Evolutionary conservation across 495 filamentous ascomycete species (phyloP), one percentile per base, ranked within the genome.

Genomic region (Aspergillus taichungensis): DNA sequence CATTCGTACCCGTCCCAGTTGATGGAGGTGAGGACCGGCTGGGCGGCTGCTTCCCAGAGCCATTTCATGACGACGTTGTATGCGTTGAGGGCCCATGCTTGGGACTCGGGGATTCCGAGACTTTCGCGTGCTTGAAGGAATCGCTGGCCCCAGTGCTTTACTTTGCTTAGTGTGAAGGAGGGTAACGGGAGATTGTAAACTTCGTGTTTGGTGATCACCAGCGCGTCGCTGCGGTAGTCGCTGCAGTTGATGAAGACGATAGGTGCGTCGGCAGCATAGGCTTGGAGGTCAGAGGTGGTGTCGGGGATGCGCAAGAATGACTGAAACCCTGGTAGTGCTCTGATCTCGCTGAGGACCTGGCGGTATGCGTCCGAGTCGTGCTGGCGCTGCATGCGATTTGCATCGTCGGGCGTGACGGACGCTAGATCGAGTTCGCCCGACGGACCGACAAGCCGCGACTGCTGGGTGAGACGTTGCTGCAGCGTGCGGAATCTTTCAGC

Each of bases 11-110:
- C 33, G n/a, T 30, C 5, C 29, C 46, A 47, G 8, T 42, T 41
- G 13, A 52, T 42, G 12, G 12, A 27, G 14, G 47, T 13, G 1
- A 52, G 13, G 5, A 52, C 37, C 36, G 50, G 50, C 24, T 52
- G 42, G 5, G 50, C 50, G 30, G 42, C 37, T n/a, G 40, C 12
- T 30, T 45, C 40, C 50, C 50, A 52, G 10, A 48, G 39, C 50
- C 50, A 52, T 42, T 48, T 46, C 27, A 52, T 46, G 13, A 52
- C 40, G 31, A 24, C 8, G 13, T 35, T 31, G 13, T 44, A 44
- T 14, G 34, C 6, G 9, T 31, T 24, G 8, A 44, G 13, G 14
- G 42, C 42, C 5, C 6, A 7, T n/a, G 42, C 42, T 18, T 44
- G 42, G 5, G 34, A 31, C 8, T 36, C 31, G n/a, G 4, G 32